phyloP scores from a whole-genome alignment of 78 protist species.

The Cavenderia fasciculata region DNA sequence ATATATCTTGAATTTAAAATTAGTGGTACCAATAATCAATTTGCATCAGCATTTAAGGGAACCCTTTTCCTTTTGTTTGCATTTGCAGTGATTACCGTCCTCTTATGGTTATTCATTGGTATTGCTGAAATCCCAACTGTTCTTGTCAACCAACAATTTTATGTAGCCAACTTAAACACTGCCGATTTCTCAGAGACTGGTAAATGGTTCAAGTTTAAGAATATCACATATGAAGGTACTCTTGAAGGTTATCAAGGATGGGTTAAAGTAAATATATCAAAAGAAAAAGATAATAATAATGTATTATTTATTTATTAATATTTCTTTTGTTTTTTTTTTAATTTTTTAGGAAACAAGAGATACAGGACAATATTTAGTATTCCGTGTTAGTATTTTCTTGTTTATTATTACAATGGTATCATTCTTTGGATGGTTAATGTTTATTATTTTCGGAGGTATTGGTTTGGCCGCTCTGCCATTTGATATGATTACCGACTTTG shows the following conservation, averaged over 20 bases:
- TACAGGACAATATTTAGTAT: no score
- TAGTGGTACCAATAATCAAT: slow-evolving; percentile 15
- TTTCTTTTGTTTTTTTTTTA: no score
- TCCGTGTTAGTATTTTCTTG: slow-evolving; percentile 76
- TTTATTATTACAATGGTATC: slow-evolving; percentile 85
- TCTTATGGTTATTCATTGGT: slow-evolving; percentile 63
- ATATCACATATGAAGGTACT: no score
- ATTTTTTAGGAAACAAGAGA: no score
- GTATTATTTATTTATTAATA: no score
- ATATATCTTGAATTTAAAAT: background rate
- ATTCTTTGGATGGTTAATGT: slow-evolving; percentile 85
- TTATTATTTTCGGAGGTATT: slow-evolving; percentile 91
- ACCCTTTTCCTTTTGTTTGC: slow-evolving; percentile 46
- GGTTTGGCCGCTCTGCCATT: slow-evolving; percentile 92
- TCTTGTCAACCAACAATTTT: no score
- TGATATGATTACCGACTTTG: slow-evolving; percentile 81
- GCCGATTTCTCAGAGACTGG: no score
- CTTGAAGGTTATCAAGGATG: no score
- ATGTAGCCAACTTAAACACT: no score
- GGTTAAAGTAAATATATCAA: no score
- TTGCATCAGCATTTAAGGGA: slow-evolving; percentile 70
- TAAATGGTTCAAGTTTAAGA: no score
- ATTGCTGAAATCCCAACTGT: slow-evolving; percentile 72
- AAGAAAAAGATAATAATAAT: no score
- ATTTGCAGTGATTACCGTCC: slow-evolving; percentile 3